Evolutionary conservation across 2,329 filamentous ascomycete genomes (phyloP), one percentile per base, ranked within the genome.

Genomic region (Didymosphaeria variabile): DNA sequence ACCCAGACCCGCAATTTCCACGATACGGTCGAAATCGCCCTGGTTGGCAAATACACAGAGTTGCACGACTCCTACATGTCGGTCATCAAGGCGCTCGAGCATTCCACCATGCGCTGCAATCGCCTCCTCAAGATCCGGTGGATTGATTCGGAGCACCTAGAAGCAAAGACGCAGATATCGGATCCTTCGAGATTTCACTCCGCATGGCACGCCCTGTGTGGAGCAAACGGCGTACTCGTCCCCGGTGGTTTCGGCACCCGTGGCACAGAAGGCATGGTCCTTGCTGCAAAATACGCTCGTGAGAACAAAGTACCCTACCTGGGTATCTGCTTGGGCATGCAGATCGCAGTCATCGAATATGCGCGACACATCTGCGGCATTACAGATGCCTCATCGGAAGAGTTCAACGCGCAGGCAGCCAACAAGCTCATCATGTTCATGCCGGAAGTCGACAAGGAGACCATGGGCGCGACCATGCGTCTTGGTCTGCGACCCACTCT

Each of bases 21-120:
- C 59, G 89, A 92, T 46, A 84, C 86, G 0, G 90, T 98, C 60
- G 86, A 86, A 44, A 96, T 99, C 75, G 93, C 88, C 9, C 83
- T 99, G 13, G 94, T 98, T 12, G 95, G 95, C 69, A 98, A 98
- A 80, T 99, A 99, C 78, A 90, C 89, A 23, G 87, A 88, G 56
- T 87, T 94, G 4, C 89, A 93, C 57, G 94, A 98, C 77, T 90
- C 92, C 5, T 98, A 97, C 74, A 85, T 97, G 51, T 91, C 88
- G 47, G 90, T 97, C 46, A 85, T 88, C 77, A 97, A 97, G 81
- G 88, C 93, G 0, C 85, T 98, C 3, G 94, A 98, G 80, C 94
- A 98, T 79, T 88, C 91, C 1, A 90, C 94, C 5, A 97, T 98
- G 94, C 88, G 87, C 62, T 95, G 93, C 79, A 84, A 86, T 55